These are phyloP conservation scores for Hypoxylon lenormandii DNA, from an alignment of 495 filamentous ascomycete species.

Conservation along the genomic window DNA sequence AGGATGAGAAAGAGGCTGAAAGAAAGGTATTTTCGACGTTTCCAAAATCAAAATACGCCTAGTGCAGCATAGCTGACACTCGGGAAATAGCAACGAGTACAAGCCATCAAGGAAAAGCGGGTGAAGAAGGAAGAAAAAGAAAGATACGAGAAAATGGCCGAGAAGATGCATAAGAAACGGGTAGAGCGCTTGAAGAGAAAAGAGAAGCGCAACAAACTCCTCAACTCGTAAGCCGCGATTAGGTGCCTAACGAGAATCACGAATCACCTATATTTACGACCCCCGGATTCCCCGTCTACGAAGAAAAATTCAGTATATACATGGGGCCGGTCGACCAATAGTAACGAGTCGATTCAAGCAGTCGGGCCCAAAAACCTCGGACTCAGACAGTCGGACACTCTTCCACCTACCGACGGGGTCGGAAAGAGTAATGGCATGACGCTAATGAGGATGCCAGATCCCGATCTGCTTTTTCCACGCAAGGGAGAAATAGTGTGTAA, in stretches of 20 bases:
- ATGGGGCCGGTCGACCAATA: not conserved
- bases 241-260: slow-evolving; percentile 5
- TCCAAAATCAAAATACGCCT: not conserved
- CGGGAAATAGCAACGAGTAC: slow-evolving; percentile 72
- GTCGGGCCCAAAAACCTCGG: not conserved
- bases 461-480: not conserved
- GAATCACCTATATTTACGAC: slow-evolving; percentile 10
- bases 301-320: not conserved
- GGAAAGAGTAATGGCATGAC: too few relatives aligned
- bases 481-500: slow-evolving; percentile 22
- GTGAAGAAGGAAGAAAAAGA: slow-evolving; percentile 92
- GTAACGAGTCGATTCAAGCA: not conserved
- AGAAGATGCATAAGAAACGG: slow-evolving; percentile 96
- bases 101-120: slow-evolving; percentile 82
- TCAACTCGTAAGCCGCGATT: slow-evolving; percentile 77
- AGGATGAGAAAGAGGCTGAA: slow-evolving; percentile 90
- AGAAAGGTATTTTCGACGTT: slow-evolving; percentile 70
- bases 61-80: slow-evolving; percentile 6
- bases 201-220: slow-evolving; percentile 96
- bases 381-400: not conserved
- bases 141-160: slow-evolving; percentile 91
- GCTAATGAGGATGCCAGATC: not conserved
- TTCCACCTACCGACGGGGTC: not conserved
- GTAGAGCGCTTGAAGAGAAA: slow-evolving; percentile 91
- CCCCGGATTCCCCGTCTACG: not conserved